Evolutionary conservation across 2,329 filamentous ascomycete genomes (phyloP).

Genomic region (Trichoderma arundinaceum): DNA sequence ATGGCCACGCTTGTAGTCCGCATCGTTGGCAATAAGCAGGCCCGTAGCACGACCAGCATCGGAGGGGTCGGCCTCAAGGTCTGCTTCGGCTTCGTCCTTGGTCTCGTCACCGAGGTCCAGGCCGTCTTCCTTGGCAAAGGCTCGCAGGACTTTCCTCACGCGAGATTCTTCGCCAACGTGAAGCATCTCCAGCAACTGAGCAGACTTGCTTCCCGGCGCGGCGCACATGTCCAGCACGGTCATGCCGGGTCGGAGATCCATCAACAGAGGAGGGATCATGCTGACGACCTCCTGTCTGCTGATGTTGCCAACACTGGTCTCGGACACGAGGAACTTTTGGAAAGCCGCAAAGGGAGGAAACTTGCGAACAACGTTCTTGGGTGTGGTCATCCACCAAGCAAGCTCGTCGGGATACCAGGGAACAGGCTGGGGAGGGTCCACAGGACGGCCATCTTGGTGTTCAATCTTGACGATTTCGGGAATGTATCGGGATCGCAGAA

Average conservation of each 20-base stretch:
- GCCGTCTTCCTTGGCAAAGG: slow-evolving; percentile 66
- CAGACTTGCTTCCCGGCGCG: slow-evolving; percentile 95
- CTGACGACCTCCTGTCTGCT: slow-evolving; percentile 96
- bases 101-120: slow-evolving; percentile 57
- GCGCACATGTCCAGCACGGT: slow-evolving; percentile 94
- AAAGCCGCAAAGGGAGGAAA: slow-evolving; percentile 94
- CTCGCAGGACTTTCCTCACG: slow-evolving; percentile 72
- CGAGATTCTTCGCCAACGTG: slow-evolving; percentile 90
- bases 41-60: slow-evolving; percentile 91
- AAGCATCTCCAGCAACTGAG: slow-evolving; percentile 92
- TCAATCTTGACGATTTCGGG: slow-evolving; percentile 87
- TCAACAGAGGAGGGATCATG: slow-evolving; percentile 95
- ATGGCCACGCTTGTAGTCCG: slow-evolving; percentile 94
- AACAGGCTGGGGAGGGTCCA: slow-evolving; percentile 81
- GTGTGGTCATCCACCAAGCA: slow-evolving; percentile 97
- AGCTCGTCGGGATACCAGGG: slow-evolving; percentile 94
- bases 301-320: slow-evolving; percentile 97
- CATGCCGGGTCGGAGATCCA: slow-evolving; percentile 91
- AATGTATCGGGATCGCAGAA: slow-evolving; percentile 86
- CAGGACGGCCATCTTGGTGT: slow-evolving; percentile 78
- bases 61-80: slow-evolving; percentile 63
- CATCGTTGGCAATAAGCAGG: slow-evolving; percentile 91
- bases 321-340: slow-evolving; percentile 96
- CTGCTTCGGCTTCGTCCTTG: slow-evolving; percentile 53
- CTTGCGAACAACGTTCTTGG: slow-evolving; percentile 92